Evolutionary conservation across 2,329 filamentous ascomycete genomes (phyloP), one percentile per base, ranked within the genome.

Genomic region (Colletotrichum tropicicola): DNA sequence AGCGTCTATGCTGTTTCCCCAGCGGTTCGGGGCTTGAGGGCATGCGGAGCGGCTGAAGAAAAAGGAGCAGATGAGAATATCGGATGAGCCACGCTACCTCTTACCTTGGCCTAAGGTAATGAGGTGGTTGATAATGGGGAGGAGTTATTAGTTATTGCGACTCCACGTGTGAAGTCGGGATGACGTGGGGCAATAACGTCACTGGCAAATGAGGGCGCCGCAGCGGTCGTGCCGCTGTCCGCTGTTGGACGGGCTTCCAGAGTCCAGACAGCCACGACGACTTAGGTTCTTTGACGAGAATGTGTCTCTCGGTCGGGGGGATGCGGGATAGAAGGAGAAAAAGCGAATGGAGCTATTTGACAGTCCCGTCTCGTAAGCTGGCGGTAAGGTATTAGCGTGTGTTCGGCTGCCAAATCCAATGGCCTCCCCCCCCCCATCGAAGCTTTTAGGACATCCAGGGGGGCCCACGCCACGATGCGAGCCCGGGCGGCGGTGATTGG

Each of bases 111-210:
- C 39, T n/a, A 19, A 41, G 37, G 37, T 41, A 41, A 43, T 21
- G 43, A 39, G 51, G 32, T 25, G 51, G 51, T 41, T 30, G 21
- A 23, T 23, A 27, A 48, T 37, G 28, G 13, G 54, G 43, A 57
- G 30, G 28, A 39, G 25, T 48, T 47, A 57, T 49, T 51, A 39
- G 25, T 48, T 47, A 57, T 49, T 51, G 48, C 48, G 27, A 59
- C 60, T 52, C 60, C 60, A 60, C 60, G 60, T 64, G 60, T 60
- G 60, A 64, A 59, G 48, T 64, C 56, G 56, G 60, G 60, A 60
- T 60, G 56, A 60, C 60, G 60, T 54, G 43, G 48, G 48, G 41
- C 56, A 39, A 25, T 17, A 54, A 43, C 48, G 56, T 64, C 56
- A 54, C 60, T 60, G 54, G 48, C 60, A 59, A 64, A 64, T 60